phyloP scores from a whole-genome alignment of 2,329 filamentous ascomycete species.

The Paecilomyces sp. region DNA sequence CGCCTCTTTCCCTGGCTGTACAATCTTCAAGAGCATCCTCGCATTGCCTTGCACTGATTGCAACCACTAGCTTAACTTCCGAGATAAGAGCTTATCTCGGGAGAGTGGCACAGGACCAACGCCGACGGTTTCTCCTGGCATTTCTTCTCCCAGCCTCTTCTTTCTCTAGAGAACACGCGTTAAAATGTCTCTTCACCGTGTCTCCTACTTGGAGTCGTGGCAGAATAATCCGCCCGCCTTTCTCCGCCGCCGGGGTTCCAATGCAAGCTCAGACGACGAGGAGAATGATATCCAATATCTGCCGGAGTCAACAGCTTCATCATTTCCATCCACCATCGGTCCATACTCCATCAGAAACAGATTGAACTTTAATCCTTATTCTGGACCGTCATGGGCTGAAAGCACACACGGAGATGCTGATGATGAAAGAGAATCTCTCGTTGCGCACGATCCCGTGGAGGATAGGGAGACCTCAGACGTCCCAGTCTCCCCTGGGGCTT shows the following conservation, averaged over 20 bases:
- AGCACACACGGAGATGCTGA: slow-evolving; percentile 18
- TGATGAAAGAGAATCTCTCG: slow-evolving; percentile 19
- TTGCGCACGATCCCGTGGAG: slow-evolving; percentile 13
- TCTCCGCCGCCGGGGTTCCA: slow-evolving; percentile 15
- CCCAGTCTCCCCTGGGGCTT: slow-evolving; percentile 3
- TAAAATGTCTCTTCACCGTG: slow-evolving; percentile 36
- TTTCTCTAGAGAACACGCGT: not conserved
- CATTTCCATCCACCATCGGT: slow-evolving; percentile 26
- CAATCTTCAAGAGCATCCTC: not conserved
- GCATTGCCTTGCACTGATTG: not conserved
- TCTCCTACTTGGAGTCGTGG: slow-evolving; percentile 39
- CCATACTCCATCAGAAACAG: slow-evolving; percentile 17
- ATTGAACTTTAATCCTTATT: slow-evolving; percentile 37
- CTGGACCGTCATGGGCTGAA: slow-evolving; percentile 30
- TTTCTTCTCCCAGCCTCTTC: not conserved
- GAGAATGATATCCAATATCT: slow-evolving; percentile 21
- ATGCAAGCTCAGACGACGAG: slow-evolving; percentile 17
- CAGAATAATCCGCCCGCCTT: slow-evolving; percentile 26
- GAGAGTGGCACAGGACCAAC: not conserved
- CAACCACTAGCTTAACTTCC: not conserved
- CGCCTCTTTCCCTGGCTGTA: not conserved
- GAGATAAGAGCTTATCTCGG: not conserved
- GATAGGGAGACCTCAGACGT: slow-evolving; percentile 9
- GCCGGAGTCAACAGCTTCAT: slow-evolving; percentile 23
- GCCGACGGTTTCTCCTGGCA: not conserved